A percentile compares a stretch with the other conserved stretches of the same genome.
Conservation (phyloP, 2,329 filamentous ascomycete species). For the Huntiella moniliformis region DNA sequence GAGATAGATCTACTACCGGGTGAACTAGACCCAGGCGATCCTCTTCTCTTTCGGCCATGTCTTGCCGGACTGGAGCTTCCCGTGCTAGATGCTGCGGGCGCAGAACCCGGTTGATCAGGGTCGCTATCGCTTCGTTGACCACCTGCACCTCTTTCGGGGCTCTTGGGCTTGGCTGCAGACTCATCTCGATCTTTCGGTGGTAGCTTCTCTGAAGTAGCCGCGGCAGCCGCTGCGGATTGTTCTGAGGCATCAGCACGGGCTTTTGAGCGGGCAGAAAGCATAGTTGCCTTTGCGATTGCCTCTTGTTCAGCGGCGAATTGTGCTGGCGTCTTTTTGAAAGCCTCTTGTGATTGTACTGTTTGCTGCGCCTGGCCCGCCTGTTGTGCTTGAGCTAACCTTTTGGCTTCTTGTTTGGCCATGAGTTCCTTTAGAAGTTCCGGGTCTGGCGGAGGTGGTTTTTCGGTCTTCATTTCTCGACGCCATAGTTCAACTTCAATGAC, state of each 20-base stretch:
- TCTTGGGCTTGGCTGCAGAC: not conserved
- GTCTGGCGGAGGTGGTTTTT: constrained; percentile 9
- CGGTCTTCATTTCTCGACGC: constrained; percentile 23
- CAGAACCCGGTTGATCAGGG: not conserved
- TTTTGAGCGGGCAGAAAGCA: not conserved
- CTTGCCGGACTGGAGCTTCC: not conserved
- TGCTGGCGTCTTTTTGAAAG: not conserved
- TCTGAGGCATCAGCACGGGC: not conserved
- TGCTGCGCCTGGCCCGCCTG: not conserved
- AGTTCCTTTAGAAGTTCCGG: constrained; percentile 7
- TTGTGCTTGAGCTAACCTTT: not conserved
- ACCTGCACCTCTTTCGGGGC: not conserved
- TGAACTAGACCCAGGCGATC: too few species aligned
- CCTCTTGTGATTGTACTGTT: not conserved
- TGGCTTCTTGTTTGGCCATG: constrained; percentile 4
- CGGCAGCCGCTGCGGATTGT: not conserved
- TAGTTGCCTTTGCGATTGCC: not conserved
- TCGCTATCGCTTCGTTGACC: not conserved
- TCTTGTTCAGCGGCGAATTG: not conserved
- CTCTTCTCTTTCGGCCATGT: too few species aligned
- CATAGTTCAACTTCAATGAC: constrained; percentile 37
- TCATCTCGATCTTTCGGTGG: not conserved
- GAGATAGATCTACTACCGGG: not conserved
- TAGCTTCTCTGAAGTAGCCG: not conserved
- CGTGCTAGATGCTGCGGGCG: not conserved